phyloP scores from a whole-genome alignment of 1,284 basidiomycete genomes.

The Moesziomyces aphidis region DNA sequence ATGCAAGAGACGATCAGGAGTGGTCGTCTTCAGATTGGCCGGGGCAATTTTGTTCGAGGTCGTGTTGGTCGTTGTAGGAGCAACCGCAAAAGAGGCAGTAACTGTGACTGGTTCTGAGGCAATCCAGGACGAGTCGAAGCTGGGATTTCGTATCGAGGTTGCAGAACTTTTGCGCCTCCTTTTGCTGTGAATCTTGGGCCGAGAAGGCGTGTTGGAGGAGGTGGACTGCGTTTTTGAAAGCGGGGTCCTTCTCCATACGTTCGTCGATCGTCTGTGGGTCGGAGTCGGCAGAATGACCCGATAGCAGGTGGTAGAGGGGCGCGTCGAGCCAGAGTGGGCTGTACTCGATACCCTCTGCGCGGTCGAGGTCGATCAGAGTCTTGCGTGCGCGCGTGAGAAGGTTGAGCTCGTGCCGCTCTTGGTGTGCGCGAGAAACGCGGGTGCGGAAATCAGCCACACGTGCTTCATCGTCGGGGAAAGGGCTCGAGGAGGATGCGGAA shows the following conservation, averaged over 20 bases:
- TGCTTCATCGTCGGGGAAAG: not conserved
- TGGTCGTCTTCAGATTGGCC: slow-evolving; percentile 48
- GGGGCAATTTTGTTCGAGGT: slow-evolving; percentile 36
- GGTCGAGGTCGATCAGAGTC: slow-evolving; percentile 42
- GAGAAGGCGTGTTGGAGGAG: slow-evolving; percentile 30
- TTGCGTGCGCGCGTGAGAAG: slow-evolving; percentile 40
- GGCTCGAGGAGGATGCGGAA: not conserved
- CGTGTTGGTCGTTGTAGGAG: slow-evolving; percentile 17
- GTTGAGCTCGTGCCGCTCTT: slow-evolving; percentile 23
- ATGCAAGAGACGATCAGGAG: slow-evolving; percentile 15
- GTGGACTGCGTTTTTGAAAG: slow-evolving; percentile 20
- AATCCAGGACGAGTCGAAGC: slow-evolving; percentile 28
- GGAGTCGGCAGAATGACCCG: slow-evolving; percentile 16
- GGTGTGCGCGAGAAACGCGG: slow-evolving; percentile 20
- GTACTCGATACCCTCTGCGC: slow-evolving; percentile 18
- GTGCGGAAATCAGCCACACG: slow-evolving; percentile 27
- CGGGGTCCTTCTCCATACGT: slow-evolving; percentile 16
- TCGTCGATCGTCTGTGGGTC: slow-evolving; percentile 23
- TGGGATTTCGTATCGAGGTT: slow-evolving; percentile 14
- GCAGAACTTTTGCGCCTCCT: slow-evolving; percentile 28
- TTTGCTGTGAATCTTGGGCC: not conserved
- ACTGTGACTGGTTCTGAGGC: slow-evolving; percentile 19
- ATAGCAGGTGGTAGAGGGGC: slow-evolving; percentile 10
- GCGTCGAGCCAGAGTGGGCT: slow-evolving; percentile 54
- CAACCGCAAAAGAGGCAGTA: slow-evolving; percentile 56